Evolutionary conservation across 345 rosid species (phyloP), one percentile per base, ranked within the genome.

Genomic region (Acer saccharum): DNA sequence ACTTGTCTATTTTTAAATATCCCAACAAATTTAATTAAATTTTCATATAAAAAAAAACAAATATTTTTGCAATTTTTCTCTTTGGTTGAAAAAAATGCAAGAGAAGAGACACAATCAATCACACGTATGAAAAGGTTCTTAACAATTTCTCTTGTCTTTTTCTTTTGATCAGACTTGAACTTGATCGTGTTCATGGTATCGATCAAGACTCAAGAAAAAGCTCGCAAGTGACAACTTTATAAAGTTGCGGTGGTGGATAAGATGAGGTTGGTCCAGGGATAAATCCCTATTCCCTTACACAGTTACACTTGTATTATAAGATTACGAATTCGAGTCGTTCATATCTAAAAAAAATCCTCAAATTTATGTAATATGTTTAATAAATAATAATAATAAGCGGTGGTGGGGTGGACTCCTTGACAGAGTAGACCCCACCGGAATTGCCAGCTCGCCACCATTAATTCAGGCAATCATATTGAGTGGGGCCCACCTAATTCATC

Each of bases 401-500:
- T 32, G 13, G 35, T 21, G 27, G 16, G 18, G 50, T 41, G 72
- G 65, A 1, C 2, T 8, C 7, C 46, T 43, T 8, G 46, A 43
- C 46, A 0, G 46, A 43, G 46, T 43, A 43, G 46, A 29, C 68
- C 74, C 67, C 60, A 43, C 44, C 1, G 20, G 12, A 8, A 12
- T 43, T 62, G 75, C 80, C 75, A 77, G 80, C 80, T 48, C 52
- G 39, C 68, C 61, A 69, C 74, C 61, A 70, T 63, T n/a, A 14
- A 16, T 61, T 27, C 41, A 23, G 73, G 52, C 62, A 69, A 77
- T 77, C 32, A 77, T 77, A 10, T 0, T 29, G 69, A 55, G 41
- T 7, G 25, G 13, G 13, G 6, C 48, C 21, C 23, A 66, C 41
- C 50, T 16, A 20, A 3, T 46, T 25, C 55, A 25, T 25, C 52